Evolutionary conservation across 1,139 yeast genomes (phyloP).

Genomic region (Geotrichum macrosporum): DNA sequence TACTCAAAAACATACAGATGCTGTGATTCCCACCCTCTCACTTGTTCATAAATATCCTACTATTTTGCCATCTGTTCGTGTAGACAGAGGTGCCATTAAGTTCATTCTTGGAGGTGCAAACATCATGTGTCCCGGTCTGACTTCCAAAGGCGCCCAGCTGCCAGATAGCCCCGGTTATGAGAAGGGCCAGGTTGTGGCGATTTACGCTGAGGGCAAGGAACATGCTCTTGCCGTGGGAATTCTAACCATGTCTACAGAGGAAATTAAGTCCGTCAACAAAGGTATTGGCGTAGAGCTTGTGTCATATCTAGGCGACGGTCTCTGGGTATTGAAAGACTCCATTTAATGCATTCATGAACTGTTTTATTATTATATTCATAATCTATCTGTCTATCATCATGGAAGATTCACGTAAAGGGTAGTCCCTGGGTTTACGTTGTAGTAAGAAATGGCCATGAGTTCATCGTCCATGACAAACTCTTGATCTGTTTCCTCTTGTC

Average conservation of each 20-base stretch:
- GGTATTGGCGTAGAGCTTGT: conserved; percentile 86
- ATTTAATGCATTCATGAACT: conserved; percentile 9
- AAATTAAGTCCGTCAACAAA: conserved; percentile 75
- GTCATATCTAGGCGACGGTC: conserved; percentile 86
- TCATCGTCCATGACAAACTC: conserved; percentile 12
- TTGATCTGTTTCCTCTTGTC: conserved; percentile 3
- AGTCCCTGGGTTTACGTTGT: conserved; percentile 12
- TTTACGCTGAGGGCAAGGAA: conserved; percentile 92
- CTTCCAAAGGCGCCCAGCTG: conserved; percentile 80
- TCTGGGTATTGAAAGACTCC: conserved; percentile 32
- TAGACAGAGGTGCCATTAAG: conserved; percentile 95
- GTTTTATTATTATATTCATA: conserved; percentile 15
- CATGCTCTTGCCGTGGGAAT: conserved; percentile 86
- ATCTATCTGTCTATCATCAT: conserved; percentile 19
- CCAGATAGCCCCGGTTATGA: conserved; percentile 63
- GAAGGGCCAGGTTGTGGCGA: conserved; percentile 66
- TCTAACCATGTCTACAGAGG: conserved; percentile 83
- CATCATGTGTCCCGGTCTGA: conserved; percentile 96
- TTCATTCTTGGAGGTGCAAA: conserved; percentile 92
- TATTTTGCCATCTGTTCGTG: conserved; percentile 80
- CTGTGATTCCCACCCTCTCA: conserved; percentile 69
- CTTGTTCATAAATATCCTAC: conserved; percentile 72
- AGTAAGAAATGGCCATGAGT: conserved; percentile 11
- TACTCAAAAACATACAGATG: conserved; percentile 76
- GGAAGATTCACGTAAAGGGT: conserved; percentile 22